Percentiles rank a stretch among this genome's conserved stretches.
Conservation (phyloP, 768 basidiomycete genomes). For the Lactifluus hygrophoroides region DNA sequence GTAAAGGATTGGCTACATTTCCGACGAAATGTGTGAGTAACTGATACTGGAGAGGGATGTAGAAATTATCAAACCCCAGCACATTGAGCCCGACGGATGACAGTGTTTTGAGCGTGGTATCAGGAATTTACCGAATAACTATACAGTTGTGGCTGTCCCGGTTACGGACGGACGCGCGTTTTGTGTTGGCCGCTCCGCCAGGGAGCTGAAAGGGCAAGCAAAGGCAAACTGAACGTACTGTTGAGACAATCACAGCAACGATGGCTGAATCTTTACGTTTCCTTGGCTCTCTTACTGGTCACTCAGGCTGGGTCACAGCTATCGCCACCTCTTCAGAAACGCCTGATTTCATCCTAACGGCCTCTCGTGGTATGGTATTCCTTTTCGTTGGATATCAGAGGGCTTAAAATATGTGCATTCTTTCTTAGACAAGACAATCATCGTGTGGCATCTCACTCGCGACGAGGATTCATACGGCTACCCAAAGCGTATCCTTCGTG, state of each 20-base stretch:
- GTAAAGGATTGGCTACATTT: background rate
- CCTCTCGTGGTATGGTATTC: conserved; percentile 71
- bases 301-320: conserved; percentile 97
- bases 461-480: conserved; percentile 87
- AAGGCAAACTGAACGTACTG: background rate
- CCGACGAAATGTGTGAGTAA: background rate
- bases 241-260: conserved; percentile 5
- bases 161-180: background rate
- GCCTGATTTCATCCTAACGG: conserved; percentile 98
- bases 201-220: background rate
- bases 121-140: conserved; percentile 11
- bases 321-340: conserved; percentile 98
- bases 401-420: conserved; percentile 19
- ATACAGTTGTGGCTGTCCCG: conserved; percentile 22
- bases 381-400: conserved; percentile 11
- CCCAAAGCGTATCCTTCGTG: conserved; percentile 95
- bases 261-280: conserved; percentile 22
- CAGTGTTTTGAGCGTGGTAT: too few relatives aligned
- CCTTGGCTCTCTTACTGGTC: conserved; percentile 86
- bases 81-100: too few relatives aligned
- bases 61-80: too few relatives aligned
- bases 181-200: background rate
- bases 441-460: conserved; percentile 98
- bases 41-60: too few relatives aligned
- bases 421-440: conserved; percentile 91